Percentiles rank a stretch among this genome's conserved stretches.
Evolutionary conservation across 169 alveolate species (phyloP).

Genomic region (Plasmodium malariae): DNA sequence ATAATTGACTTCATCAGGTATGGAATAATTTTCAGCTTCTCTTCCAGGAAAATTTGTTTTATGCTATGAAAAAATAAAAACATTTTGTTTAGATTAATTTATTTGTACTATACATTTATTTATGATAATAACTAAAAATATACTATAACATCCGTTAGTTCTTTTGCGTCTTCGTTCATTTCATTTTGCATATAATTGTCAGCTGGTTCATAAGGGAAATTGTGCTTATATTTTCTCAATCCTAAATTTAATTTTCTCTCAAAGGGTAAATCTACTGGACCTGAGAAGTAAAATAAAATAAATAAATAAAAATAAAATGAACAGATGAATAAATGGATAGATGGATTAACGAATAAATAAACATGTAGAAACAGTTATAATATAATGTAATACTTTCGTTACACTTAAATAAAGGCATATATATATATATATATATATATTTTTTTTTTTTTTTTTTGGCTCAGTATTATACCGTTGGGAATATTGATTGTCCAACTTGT

Average conservation of each 20-base stretch:
- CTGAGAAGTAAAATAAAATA: conserved; percentile 20
- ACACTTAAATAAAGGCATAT: no score
- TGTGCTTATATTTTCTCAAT: conserved; percentile 26
- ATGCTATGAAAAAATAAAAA: conserved; percentile 15
- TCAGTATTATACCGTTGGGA: conserved; percentile 52
- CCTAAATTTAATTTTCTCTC: conserved; percentile 45
- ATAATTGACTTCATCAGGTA: conserved; percentile 19
- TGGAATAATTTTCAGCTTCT: conserved; percentile 26
- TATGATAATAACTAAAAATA: conserved; percentile 1
- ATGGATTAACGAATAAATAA: no score
- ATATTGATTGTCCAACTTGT: background rate
- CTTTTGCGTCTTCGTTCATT: conserved; percentile 47
- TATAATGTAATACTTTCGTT: no score
- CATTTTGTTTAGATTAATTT: background rate
- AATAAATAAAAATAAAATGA: no score
- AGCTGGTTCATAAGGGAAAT: background rate
- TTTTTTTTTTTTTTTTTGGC: conserved; percentile 19
- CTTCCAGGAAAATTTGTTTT: conserved; percentile 17
- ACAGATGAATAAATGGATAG: no score
- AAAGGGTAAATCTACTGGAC: conserved; percentile 60
- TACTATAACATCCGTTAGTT: conserved; percentile 40
- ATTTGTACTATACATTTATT: background rate
- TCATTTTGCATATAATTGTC: conserved; percentile 30
- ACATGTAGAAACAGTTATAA: no score
- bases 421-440: no score